Evolutionary conservation across 495 filamentous ascomycete species (phyloP).

Genomic region (Rhypophila decipiens): DNA sequence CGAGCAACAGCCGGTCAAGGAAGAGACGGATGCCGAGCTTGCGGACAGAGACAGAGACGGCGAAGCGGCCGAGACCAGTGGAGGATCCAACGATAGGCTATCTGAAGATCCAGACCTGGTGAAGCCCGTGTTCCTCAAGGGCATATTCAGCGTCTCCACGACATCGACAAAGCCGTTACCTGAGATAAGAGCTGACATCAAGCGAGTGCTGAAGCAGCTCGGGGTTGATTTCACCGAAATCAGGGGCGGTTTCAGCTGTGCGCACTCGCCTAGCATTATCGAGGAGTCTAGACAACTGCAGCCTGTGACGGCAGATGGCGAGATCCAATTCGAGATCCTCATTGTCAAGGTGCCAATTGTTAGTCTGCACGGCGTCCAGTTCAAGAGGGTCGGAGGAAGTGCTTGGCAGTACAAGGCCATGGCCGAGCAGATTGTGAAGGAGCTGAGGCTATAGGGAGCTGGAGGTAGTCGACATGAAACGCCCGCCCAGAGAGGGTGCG

Average conservation of each 20-base stretch:
- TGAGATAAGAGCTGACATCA: constrained; percentile 84
- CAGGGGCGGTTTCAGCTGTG: constrained; percentile 85
- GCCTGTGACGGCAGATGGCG: constrained; percentile 45
- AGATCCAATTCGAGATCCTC: constrained; percentile 88
- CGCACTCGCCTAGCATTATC: constrained; percentile 75
- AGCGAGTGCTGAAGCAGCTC: constrained; percentile 78
- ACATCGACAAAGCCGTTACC: constrained; percentile 86
- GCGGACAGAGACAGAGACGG: constrained; percentile 26
- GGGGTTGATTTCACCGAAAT: constrained; percentile 90
- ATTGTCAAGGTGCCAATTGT: constrained; percentile 97
- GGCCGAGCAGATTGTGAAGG: constrained; percentile 89
- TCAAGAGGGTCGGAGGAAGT: constrained; percentile 91
- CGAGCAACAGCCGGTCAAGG: constrained; percentile 46
- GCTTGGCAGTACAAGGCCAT: constrained; percentile 99
- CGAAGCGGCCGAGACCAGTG: constrained; percentile 33
- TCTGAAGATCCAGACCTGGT: constrained; percentile 54
- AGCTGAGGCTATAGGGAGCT: constrained; percentile 61
- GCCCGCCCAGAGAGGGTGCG: too few species aligned
- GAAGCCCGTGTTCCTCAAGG: constrained; percentile 95
- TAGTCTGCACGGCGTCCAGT: constrained; percentile 90
- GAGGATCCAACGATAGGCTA: constrained; percentile 45
- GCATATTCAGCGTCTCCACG: constrained; percentile 94
- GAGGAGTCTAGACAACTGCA: constrained; percentile 45
- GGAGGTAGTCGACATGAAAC: too few species aligned
- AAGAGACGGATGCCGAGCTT: constrained; percentile 66